Evolutionary conservation across 176 grass and related monocot species (phyloP).

Genomic region (Cocos nucifera): DNA sequence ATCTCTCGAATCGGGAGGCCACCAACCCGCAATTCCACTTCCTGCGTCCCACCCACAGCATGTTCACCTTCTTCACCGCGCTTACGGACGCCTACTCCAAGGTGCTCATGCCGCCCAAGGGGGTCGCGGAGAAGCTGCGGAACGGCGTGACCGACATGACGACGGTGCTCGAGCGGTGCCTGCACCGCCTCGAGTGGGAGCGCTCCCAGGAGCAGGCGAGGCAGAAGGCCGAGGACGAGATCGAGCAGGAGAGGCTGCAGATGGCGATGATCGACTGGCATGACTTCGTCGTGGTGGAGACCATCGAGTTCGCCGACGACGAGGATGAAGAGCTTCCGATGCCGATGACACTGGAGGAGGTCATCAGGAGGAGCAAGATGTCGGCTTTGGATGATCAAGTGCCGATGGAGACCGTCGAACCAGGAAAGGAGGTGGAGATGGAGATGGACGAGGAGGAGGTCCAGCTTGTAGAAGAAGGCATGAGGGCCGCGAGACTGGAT

Average conservation of each 20-base stretch:
- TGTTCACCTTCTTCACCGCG: slow-evolving; percentile 86
- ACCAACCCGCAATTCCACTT: slow-evolving; percentile 81
- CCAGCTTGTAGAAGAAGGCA: slow-evolving; percentile 85
- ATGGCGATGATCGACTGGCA: slow-evolving; percentile 99
- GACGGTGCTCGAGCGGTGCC: slow-evolving; percentile 59
- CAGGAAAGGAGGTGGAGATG: slow-evolving; percentile 64
- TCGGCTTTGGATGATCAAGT: slow-evolving; percentile 45
- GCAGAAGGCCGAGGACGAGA: slow-evolving; percentile 81
- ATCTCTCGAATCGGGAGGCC: slow-evolving; percentile 42
- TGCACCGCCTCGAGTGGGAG: slow-evolving; percentile 83
- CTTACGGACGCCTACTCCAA: slow-evolving; percentile 73
- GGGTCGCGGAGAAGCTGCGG: slow-evolving; percentile 37
- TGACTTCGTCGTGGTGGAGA: slow-evolving; percentile 84
- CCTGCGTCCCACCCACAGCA: slow-evolving; percentile 80
- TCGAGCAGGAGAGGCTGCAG: slow-evolving; percentile 74
- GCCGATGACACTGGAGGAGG: slow-evolving; percentile 57
- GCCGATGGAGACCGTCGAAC: slow-evolving; percentile 38
- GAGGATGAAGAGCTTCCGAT: slow-evolving; percentile 69
- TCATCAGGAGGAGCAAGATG: slow-evolving; percentile 81
- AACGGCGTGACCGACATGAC: slow-evolving; percentile 47
- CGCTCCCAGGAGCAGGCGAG: slow-evolving; percentile 77
- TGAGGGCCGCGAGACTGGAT: slow-evolving; percentile 56
- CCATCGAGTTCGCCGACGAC: slow-evolving; percentile 87
- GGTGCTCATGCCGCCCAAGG: slow-evolving; percentile 44
- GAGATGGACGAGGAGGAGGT: slow-evolving; percentile 94